These are phyloP conservation scores for Debaryomyces tyrocola DNA, from an alignment of 805 yeast species.

Conservation along the genomic window DNA sequence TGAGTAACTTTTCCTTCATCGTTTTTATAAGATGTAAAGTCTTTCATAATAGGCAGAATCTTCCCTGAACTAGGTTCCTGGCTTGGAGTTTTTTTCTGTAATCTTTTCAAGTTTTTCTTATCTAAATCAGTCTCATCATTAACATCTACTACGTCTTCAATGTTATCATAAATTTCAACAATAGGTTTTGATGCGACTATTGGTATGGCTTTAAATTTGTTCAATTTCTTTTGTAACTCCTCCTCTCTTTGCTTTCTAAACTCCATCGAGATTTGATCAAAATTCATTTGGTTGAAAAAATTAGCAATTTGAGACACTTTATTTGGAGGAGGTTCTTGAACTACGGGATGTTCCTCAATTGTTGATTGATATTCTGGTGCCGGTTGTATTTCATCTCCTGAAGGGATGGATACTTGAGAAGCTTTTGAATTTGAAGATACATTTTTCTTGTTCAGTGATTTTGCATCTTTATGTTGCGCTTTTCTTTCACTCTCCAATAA, in stretches of 20 bases:
- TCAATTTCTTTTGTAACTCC: constrained; percentile 62
- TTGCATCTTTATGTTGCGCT: background rate
- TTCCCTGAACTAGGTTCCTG: background rate
- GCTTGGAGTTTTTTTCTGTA: constrained; percentile 2
- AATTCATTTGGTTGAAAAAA: constrained; percentile 71
- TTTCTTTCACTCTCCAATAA: constrained; percentile 16
- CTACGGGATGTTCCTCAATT: background rate
- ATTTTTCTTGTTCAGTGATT: background rate
- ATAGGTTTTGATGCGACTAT: constrained; percentile 78
- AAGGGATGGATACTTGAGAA: constrained; percentile 12
- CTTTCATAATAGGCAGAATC: background rate
- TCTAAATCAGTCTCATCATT: constrained; percentile 18
- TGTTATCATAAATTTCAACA: constrained; percentile 86
- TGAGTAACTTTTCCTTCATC: background rate
- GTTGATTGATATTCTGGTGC: background rate
- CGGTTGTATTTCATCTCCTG: background rate
- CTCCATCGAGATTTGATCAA: constrained; percentile 78
- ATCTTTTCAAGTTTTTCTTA: constrained; percentile 5
- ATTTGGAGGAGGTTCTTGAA: constrained; percentile 4
- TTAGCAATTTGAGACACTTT: constrained; percentile 64
- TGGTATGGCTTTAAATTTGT: constrained; percentile 67
- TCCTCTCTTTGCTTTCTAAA: constrained; percentile 84
- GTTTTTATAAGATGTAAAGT: background rate
- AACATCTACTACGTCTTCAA: constrained; percentile 78
- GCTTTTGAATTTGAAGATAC: constrained; percentile 8